A percentile compares a stretch with the other conserved stretches of the same genome.
Conservation (phyloP, 2,329 filamentous ascomycete species). For the Helminthosporium solani region DNA sequence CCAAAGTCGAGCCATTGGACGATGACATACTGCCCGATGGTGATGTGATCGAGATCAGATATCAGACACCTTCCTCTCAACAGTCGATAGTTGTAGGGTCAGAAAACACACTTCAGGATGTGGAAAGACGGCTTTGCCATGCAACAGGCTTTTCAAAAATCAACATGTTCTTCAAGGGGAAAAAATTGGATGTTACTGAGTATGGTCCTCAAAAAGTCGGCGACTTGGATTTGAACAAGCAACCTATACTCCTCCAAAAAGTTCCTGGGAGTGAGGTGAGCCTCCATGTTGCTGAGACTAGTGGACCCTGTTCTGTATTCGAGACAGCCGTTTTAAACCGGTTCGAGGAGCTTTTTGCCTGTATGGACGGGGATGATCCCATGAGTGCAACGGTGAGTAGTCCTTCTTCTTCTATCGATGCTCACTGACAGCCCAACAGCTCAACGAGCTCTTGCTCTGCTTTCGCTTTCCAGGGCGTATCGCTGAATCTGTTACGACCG, state of each 20-base stretch:
- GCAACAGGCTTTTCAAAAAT: slow-evolving; percentile 76
- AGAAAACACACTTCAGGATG: slow-evolving; percentile 68
- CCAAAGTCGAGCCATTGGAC: slow-evolving; percentile 36
- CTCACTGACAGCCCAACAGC: slow-evolving; percentile 20
- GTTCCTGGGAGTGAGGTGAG: slow-evolving; percentile 28
- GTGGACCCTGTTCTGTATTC: slow-evolving; percentile 51
- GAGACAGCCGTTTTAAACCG: slow-evolving; percentile 79
- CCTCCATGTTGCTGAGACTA: slow-evolving; percentile 18
- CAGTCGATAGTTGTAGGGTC: slow-evolving; percentile 67
- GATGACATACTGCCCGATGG: slow-evolving; percentile 59
- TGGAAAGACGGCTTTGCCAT: slow-evolving; percentile 66
- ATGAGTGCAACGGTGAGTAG: slow-evolving; percentile 32
- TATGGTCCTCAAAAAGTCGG: slow-evolving; percentile 60
- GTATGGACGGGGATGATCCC: slow-evolving; percentile 69
- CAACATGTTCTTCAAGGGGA: slow-evolving; percentile 69
- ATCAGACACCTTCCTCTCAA: slow-evolving; percentile 67
- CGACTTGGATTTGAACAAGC: slow-evolving; percentile 47
- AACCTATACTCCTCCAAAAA: slow-evolving; percentile 34
- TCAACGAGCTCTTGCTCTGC: slow-evolving; percentile 37
- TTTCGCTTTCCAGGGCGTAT: slow-evolving; percentile 35
- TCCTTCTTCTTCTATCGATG: not conserved
- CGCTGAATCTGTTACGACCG: slow-evolving; percentile 27
- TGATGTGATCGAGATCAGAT: slow-evolving; percentile 66
- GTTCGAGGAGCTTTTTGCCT: slow-evolving; percentile 80
- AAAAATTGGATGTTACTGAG: slow-evolving; percentile 62